Evolutionary conservation across 2,329 filamentous ascomycete species (phyloP).

Genomic region (Sporothrix brasiliensis): DNA sequence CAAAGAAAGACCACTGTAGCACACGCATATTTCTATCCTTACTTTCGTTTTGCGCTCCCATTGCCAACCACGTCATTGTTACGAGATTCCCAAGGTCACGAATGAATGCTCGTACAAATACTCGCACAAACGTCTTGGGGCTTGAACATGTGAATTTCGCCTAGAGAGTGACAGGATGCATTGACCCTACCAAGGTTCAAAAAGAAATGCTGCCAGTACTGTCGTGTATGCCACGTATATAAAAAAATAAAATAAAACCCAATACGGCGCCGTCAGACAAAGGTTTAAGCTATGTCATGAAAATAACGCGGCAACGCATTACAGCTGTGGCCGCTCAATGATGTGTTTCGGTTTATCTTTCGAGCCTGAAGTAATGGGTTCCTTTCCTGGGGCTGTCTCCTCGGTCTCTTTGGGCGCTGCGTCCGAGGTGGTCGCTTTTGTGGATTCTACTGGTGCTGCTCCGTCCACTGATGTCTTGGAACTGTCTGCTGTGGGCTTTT

Average conservation of each 20-base stretch:
- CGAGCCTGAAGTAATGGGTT: background rate
- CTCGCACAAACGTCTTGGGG: background rate
- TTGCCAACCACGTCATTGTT: background rate
- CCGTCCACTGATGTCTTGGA: background rate
- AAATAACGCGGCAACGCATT: background rate
- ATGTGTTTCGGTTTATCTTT: constrained; percentile 19
- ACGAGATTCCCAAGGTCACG: too few relatives aligned
- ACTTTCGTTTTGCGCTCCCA: background rate
- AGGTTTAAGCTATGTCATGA: background rate
- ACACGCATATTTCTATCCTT: constrained; percentile 18
- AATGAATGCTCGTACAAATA: too few relatives aligned
- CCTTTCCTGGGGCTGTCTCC: background rate
- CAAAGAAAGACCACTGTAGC: constrained; percentile 28
- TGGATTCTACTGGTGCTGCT: background rate
- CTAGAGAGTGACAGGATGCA: background rate
- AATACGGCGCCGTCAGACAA: background rate
- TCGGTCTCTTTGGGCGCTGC: background rate
- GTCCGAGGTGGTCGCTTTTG: background rate
- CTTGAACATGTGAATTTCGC: background rate
- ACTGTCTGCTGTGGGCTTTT: background rate
- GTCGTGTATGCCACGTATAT: background rate
- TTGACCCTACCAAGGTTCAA: background rate
- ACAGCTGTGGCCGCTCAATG: constrained; percentile 29
- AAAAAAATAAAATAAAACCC: background rate
- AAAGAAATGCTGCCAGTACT: background rate